Base-by-base conservation (phyloP, 2,329 filamentous ascomycete genomes). In the Dactylellina drechsleri region DNA sequence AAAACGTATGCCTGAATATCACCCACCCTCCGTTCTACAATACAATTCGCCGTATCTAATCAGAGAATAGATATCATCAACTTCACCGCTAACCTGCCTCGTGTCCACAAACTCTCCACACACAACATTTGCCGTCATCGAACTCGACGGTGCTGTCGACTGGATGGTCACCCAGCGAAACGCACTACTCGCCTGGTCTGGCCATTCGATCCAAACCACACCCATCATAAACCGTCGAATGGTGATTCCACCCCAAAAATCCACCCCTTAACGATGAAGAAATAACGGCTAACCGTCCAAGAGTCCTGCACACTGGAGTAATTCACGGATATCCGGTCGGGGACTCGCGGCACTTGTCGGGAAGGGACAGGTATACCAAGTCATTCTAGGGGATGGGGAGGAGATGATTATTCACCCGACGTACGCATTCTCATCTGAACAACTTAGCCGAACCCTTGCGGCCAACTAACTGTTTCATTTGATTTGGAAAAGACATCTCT, bases 171-270 rank as follows among this genome's bases (percentile, higher is more conserved):
- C 92, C 5, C 93, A 98, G 81, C 87, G 92, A 76, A 90, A 92
- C 77, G 93, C 93, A 0, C 85, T 99, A 62, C 85, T 98, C n/a
- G 95, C 95, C 65, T 99, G 95, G 95, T 97, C 94, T 0, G 95
- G 95, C 28, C 92, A 96, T 81, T 93, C 92, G 0, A 85, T 99
- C 65, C 85, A 86, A 15, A 86, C 95, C 52, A 89, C 88, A 41
- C 92, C 93, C 1, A 90, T 88, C 54, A 85, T 96, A 77, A 93
- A 93, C 79, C 86, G 86, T 50, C 87, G 87, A 77, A 86, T 97
- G 80, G 89, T 87, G 76, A 59, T 60, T 64, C 45, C 54, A 43
- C 26, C 62, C 52, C n/a, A n/a, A 26, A 45, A 7, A 50, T 31
- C 50, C 40, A 13, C 49, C 47, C 7, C n/a, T n/a, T 31, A 36